Evolutionary conservation across 257 asterid genomes (phyloP).

Genomic region (Osmanthus fragrans): DNA sequence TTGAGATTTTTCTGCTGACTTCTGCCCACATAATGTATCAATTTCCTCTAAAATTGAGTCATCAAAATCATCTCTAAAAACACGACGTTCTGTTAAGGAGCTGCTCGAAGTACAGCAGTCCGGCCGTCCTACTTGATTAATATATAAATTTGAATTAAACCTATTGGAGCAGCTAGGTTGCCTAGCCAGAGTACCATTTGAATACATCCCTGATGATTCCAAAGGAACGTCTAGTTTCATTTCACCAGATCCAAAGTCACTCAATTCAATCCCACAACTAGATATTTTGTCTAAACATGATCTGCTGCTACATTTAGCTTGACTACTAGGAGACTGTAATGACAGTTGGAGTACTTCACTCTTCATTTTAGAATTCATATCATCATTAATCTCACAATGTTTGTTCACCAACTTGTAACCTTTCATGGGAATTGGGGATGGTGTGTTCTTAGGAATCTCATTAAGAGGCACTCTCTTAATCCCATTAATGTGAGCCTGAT

Average conservation of each 20-base stretch:
- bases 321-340: constrained; percentile 26
- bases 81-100: constrained; percentile 27
- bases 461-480: constrained; percentile 58
- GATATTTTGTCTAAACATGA: constrained; percentile 20
- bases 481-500: constrained; percentile 26
- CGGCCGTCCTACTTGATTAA: constrained; percentile 39
- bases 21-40: constrained; percentile 72
- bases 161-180: constrained; percentile 34
- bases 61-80: constrained; percentile 65
- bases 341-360: constrained; percentile 22
- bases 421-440: constrained; percentile 28
- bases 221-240: constrained; percentile 17
- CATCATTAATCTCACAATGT: constrained; percentile 18
- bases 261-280: constrained; percentile 19
- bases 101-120: constrained; percentile 29
- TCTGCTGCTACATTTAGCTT: constrained; percentile 20
- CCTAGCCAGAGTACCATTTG: constrained; percentile 39
- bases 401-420: constrained; percentile 14
- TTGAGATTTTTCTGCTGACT: constrained; percentile 42
- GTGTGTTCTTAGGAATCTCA: constrained; percentile 44
- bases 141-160: constrained; percentile 20
- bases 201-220: constrained; percentile 27
- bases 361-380: constrained; percentile 22
- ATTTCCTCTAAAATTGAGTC: constrained; percentile 72
- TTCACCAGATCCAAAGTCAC: constrained; percentile 27